phyloP scores from a whole-genome alignment of 306 rosid species.

The Hylodesmum podocarpum region DNA sequence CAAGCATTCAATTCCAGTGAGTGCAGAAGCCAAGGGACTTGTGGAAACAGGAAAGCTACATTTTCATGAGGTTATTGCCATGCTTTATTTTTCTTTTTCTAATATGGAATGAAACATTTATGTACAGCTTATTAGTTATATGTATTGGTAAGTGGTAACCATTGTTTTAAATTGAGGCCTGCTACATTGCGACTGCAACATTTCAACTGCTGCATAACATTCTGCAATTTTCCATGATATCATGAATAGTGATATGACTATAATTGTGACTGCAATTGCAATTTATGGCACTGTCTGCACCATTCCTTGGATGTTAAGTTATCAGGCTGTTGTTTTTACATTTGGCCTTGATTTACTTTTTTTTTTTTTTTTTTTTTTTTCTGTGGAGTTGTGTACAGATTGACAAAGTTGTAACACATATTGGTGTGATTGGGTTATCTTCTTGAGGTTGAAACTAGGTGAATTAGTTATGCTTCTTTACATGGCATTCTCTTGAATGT shows the following conservation, averaged over 20 bases:
- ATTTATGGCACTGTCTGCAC: neutral
- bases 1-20: slow-evolving; percentile 77
- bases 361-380: neutral
- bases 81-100: neutral
- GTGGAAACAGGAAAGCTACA: slow-evolving; percentile 79
- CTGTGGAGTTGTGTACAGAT: neutral
- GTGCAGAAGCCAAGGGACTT: slow-evolving; percentile 87
- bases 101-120: neutral
- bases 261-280: neutral
- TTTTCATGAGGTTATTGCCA: slow-evolving; percentile 65
- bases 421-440: neutral
- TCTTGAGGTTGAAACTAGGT: neutral
- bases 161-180: neutral
- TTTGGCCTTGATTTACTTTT: neutral
- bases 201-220: neutral
- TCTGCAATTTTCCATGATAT: neutral
- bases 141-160: neutral
- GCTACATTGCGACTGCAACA: no score
- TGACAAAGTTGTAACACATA: neutral
- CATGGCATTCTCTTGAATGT: neutral
- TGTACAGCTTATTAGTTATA: neutral
- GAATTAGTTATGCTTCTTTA: neutral
- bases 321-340: neutral
- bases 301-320: slow-evolving; percentile 9
- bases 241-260: neutral